Evolutionary conservation across 345 rosid genomes (phyloP).

Genomic region (Gossypium arboreum): DNA sequence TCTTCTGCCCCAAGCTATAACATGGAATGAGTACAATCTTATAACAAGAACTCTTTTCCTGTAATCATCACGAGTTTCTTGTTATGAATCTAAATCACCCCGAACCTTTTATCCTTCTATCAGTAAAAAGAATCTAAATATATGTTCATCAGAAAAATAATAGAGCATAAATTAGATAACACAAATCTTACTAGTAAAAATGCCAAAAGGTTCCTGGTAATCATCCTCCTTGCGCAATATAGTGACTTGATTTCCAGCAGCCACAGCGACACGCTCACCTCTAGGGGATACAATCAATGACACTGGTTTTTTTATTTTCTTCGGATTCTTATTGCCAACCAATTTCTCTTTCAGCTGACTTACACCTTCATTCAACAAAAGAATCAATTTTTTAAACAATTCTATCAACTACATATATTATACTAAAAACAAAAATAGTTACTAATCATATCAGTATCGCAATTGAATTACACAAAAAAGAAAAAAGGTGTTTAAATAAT

Average conservation of each 20-base stretch:
- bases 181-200: conserved; percentile 48
- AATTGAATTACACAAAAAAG: neutral
- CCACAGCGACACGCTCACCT: conserved; percentile 80
- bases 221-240: conserved; percentile 68
- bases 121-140: neutral
- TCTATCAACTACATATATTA: neutral
- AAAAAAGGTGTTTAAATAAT: no score
- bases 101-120: no score
- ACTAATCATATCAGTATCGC: neutral
- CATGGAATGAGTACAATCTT: neutral
- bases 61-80: neutral
- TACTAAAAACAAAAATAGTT: neutral
- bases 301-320: conserved; percentile 33
- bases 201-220: conserved; percentile 61
- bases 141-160: neutral
- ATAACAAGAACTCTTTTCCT: neutral
- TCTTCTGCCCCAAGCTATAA: neutral
- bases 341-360: conserved; percentile 64
- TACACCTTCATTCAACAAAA: conserved; percentile 42
- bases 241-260: conserved; percentile 64
- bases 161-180: neutral
- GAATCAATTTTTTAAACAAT: neutral
- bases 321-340: conserved; percentile 44
- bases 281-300: conserved; percentile 68
- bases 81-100: neutral